These are phyloP conservation scores for Dillenia turbinata DNA, from an alignment of 164 flowering plant genomes.

Conservation along the genomic window DNA sequence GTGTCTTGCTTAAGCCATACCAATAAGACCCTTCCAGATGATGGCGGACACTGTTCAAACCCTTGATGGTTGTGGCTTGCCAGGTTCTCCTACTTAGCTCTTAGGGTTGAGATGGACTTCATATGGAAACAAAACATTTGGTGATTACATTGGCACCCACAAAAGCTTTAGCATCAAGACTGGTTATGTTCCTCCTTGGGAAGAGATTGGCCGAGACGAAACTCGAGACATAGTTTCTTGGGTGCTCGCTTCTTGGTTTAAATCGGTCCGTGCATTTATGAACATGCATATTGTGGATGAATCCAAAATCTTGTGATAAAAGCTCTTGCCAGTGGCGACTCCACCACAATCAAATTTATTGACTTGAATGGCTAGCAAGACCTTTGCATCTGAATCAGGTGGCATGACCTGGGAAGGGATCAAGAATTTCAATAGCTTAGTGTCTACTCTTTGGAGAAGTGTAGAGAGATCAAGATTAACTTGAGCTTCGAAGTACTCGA, in stretches of 20 bases:
- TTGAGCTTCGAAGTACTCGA: constrained; percentile 3
- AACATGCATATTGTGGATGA: neutral
- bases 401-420: too few species aligned
- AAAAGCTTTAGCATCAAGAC: too few species aligned
- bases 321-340: neutral
- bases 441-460: neutral
- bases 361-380: constrained; percentile 3
- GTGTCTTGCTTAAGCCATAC: neutral
- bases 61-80: neutral
- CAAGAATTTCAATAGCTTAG: neutral
- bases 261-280: constrained; percentile 4
- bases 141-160: neutral
- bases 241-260: neutral
- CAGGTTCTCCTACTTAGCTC: neutral
- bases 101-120: constrained; percentile 1
- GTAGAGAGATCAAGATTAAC: neutral
- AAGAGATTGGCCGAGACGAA: too few species aligned
- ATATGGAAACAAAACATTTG: neutral
- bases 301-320: constrained; percentile 7
- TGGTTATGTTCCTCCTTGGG: too few species aligned
- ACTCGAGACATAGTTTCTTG: too few species aligned
- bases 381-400: neutral
- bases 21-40: neutral
- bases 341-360: constrained; percentile 16
- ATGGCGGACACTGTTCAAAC: neutral